Base-by-base conservation (phyloP, 2,329 filamentous ascomycete genomes). In the Penicillium psychrosexuale region DNA sequence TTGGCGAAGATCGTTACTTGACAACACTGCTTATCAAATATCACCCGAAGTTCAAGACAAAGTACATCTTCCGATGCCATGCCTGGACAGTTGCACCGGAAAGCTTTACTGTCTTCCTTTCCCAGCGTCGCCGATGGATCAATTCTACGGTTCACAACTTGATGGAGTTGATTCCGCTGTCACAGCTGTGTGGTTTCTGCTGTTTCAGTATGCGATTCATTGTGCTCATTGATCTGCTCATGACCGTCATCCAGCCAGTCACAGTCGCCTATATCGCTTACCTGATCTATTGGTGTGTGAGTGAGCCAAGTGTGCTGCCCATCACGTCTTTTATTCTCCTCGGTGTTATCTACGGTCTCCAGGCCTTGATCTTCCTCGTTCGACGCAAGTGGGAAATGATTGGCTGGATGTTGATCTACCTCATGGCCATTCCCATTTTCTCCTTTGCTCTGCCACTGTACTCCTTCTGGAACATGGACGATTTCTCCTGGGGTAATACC, bases 121-220 rank as follows among this genome's bases (percentile, higher is more conserved):
- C 94, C 27, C 94, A 99, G 77, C 91, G 94, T 81, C 93, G 94
- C 80, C 90, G 94, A 72, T 99, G 94, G 94, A 99, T 99, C 77
- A 99, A 99, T 81, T 97, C 92, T 53, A 99, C 94, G 0, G 90
- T 99, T 48, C 94, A 99, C 82, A 99, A 99, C 74, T 81, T 99
- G 59, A 89, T 95, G 60, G 94, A 99, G 73, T 87, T 99, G 59
- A 93, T 97, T 60, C 92, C 93, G 6, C 81, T 99, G 74, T 85
- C 89, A 58, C 90, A 97, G 72, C 88, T 99, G 47, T 99, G 94
- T 75, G 94, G 94, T 77, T 99, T 99, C 87, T 99, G 94, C 82
- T 99, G 94, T 78, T 99, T 99, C 81, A 95, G 90, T 75, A 99
- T 99, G 94, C 88, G 94, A 67, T 99, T 99, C 75, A 84, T 99